A percentile compares a stretch with the other conserved stretches of the same genome.
Conservation (phyloP, 768 basidiomycete species). For the Naganishia vishniacii region DNA sequence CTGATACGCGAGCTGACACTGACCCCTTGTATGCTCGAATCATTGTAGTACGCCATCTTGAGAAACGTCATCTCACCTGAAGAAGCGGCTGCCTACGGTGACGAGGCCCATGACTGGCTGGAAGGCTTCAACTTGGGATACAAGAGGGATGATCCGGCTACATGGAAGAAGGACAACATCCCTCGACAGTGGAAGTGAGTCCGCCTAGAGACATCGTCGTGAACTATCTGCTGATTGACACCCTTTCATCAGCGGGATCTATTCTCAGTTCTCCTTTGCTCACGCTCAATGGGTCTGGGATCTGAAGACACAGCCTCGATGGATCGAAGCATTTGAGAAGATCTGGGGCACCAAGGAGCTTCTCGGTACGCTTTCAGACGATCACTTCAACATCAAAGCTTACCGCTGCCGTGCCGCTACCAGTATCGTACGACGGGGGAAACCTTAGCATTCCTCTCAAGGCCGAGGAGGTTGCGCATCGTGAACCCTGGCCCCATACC, state of each 20-base stretch:
- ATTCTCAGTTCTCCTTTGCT: conserved; percentile 16
- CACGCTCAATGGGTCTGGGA: conserved; percentile 37
- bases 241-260: neutral
- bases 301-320: conserved; percentile 33
- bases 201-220: too few relatives aligned
- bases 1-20: too few relatives aligned
- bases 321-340: conserved; percentile 32
- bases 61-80: conserved; percentile 34
- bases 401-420: neutral
- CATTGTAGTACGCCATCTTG: conserved; percentile 30
- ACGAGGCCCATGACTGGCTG: conserved; percentile 41
- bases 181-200: conserved; percentile 40
- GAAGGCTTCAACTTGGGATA: conserved; percentile 47
- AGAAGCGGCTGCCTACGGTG: conserved; percentile 37
- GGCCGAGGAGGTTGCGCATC: conserved; percentile 8
- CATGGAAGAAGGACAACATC: conserved; percentile 42
- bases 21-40: too few relatives aligned
- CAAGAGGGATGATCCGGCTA: conserved; percentile 45
- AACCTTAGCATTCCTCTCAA: conserved; percentile 23
- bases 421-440: conserved; percentile 26
- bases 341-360: conserved; percentile 35
- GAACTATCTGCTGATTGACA: neutral
- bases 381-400: neutral
- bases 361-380: neutral
- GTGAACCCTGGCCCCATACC: conserved; percentile 25